These are phyloP conservation scores for Barbarea vulgaris DNA, from an alignment of 345 rosid genomes.

Conservation along the genomic window DNA sequence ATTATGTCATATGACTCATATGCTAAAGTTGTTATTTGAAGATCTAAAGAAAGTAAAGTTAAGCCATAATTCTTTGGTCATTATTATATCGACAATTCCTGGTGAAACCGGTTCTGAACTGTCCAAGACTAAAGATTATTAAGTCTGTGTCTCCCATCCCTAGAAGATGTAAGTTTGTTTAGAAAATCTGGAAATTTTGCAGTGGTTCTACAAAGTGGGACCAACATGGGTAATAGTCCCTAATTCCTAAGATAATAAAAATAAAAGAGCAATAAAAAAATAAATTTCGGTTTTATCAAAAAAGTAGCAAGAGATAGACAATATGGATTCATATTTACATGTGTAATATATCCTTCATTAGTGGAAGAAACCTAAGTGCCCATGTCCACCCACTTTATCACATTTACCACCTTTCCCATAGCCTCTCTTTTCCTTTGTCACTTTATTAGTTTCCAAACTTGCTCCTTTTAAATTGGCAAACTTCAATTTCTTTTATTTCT, in stretches of 20 bases:
- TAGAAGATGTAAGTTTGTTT: slow-evolving; percentile 12
- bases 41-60: slow-evolving; percentile 19
- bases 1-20: slow-evolving; percentile 8
- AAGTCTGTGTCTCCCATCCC: slow-evolving; percentile 23
- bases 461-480: not conserved
- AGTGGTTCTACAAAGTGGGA: slow-evolving; percentile 7
- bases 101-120: slow-evolving; percentile 19
- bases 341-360: slow-evolving; percentile 66
- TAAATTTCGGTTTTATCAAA: not conserved
- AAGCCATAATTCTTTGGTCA: slow-evolving; percentile 13
- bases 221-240: slow-evolving; percentile 29
- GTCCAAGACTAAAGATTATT: slow-evolving; percentile 2
- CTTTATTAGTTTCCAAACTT: slow-evolving; percentile 5
- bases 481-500: not conserved
- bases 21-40: slow-evolving; percentile 11
- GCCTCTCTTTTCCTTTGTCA: not conserved
- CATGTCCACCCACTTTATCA: slow-evolving; percentile 42
- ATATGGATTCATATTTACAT: slow-evolving; percentile 58
- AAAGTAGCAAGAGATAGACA: slow-evolving; percentile 31
- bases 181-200: not conserved
- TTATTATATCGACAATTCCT: slow-evolving; percentile 4
- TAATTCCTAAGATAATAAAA: not conserved
- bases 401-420: slow-evolving; percentile 25
- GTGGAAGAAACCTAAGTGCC: slow-evolving; percentile 58
- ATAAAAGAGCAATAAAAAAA: not conserved